phyloP scores from a whole-genome alignment of 179 eudicot genomes.

The Sideroxylon spinosum region DNA sequence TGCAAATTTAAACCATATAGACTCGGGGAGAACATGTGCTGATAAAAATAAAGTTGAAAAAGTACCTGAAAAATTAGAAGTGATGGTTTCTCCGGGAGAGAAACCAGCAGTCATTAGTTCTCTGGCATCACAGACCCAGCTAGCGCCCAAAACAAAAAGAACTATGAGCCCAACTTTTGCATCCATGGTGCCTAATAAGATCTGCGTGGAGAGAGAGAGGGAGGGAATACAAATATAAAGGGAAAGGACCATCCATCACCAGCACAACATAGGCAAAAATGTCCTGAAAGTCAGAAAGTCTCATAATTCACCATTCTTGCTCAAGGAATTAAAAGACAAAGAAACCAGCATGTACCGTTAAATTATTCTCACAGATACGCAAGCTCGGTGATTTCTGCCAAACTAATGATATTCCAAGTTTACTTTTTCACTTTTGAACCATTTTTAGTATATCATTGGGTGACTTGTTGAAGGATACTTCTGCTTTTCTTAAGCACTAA shows the following conservation, averaged over 20 bases:
- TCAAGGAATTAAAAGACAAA: neutral
- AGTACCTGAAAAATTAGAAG: constrained; percentile 41
- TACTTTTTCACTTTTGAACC: neutral
- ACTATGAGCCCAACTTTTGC: constrained; percentile 47
- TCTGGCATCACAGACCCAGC: constrained; percentile 57
- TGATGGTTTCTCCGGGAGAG: constrained; percentile 17
- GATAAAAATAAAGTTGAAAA: neutral
- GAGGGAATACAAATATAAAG: too few relatives aligned
- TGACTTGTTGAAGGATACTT: neutral
- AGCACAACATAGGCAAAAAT: neutral
- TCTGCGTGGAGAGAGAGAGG: neutral
- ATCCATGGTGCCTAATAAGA: constrained; percentile 50
- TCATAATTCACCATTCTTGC: neutral
- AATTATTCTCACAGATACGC: neutral
- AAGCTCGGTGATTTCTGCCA: neutral
- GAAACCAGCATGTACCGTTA: neutral
- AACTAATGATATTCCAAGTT: neutral
- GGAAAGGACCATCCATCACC: neutral
- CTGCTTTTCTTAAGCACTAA: neutral
- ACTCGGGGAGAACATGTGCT: neutral
- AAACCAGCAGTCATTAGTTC: constrained; percentile 17
- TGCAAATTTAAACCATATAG: neutral
- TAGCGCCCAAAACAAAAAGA: constrained; percentile 42
- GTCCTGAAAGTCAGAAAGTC: neutral
- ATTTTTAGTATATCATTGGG: neutral